These are phyloP conservation scores for Dorcoceras hygrometricum DNA, from an alignment of 257 asterid species.

Conservation along the genomic window DNA sequence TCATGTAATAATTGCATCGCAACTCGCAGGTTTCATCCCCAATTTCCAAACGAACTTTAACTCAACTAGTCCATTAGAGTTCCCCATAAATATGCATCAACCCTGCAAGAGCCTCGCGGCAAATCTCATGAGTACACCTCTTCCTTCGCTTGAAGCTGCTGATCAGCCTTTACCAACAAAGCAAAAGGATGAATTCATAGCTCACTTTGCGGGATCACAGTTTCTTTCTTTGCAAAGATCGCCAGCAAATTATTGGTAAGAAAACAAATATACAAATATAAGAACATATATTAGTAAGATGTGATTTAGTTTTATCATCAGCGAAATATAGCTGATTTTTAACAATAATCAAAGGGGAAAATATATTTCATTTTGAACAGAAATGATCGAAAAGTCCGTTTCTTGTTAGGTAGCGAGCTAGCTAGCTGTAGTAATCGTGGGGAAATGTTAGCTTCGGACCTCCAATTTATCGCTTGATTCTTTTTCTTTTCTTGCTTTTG, in stretches of 20 bases:
- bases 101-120: background rate
- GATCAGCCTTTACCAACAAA: background rate
- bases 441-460: too few relatives aligned
- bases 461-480: too few relatives aligned
- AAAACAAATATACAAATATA: too few relatives aligned
- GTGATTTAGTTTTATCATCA: too few relatives aligned
- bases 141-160: background rate
- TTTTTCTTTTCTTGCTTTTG: background rate
- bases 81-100: background rate
- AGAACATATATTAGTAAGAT: too few relatives aligned
- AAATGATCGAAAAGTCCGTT: too few relatives aligned
- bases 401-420: too few relatives aligned
- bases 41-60: slow-evolving; percentile 32
- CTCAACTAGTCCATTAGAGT: background rate
- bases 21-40: slow-evolving; percentile 48
- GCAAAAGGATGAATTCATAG: background rate
- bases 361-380: background rate
- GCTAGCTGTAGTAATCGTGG: too few relatives aligned
- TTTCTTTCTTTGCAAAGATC: background rate
- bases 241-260: background rate
- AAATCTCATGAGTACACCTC: background rate
- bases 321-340: background rate
- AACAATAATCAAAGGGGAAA: too few relatives aligned
- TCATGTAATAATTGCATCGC: slow-evolving; percentile 42
- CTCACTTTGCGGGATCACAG: background rate